Evolutionary conservation across 148 eudicot genomes (phyloP).

Genomic region (Rhododendron kiyosumense): DNA sequence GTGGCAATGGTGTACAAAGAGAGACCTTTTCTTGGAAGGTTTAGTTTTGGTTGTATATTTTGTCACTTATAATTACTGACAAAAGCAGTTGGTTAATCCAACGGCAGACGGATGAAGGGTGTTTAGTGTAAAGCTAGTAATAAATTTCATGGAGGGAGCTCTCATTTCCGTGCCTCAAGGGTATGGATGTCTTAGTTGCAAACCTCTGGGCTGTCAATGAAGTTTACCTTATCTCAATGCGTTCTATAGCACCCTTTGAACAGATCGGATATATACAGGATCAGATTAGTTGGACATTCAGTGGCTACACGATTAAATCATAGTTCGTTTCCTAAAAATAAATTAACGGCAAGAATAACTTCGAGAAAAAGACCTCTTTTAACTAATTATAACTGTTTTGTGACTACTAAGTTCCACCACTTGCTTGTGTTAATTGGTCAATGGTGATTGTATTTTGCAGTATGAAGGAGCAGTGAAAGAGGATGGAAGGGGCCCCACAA

Average conservation of each 20-base stretch:
- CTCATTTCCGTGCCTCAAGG: neutral
- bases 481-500: slow-evolving; percentile 1
- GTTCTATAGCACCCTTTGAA: neutral
- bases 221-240: neutral
- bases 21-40: neutral
- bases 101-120: neutral
- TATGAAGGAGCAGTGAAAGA: slow-evolving; percentile 7
- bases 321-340: neutral
- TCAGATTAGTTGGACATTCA: neutral
- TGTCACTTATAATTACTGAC: neutral
- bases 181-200: neutral
- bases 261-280: neutral
- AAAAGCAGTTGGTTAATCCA: neutral
- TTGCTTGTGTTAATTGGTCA: neutral
- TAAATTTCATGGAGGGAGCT: neutral
- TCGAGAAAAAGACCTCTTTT: neutral
- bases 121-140: neutral
- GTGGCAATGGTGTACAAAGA: neutral
- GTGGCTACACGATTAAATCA: neutral
- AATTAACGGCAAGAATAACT: neutral
- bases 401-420: neutral
- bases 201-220: neutral
- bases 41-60: neutral
- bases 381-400: neutral
- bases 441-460: neutral